Evolutionary conservation across 1,284 basidiomycete genomes (phyloP).

Genomic region (Fomitiporia mediterranea): DNA sequence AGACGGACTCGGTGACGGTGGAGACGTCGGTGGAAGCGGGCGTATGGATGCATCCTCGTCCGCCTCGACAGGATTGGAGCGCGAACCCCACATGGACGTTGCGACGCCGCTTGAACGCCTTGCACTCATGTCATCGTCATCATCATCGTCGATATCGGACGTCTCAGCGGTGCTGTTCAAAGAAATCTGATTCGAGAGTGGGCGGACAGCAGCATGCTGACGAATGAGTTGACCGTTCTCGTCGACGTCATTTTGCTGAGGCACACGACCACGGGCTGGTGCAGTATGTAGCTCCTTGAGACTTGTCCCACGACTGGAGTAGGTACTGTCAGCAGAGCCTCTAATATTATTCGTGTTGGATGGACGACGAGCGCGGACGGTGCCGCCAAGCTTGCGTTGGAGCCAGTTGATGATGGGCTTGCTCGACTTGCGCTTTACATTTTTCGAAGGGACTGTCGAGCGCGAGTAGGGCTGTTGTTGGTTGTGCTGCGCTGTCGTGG

Average conservation of each 20-base stretch:
- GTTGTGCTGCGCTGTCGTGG: slow-evolving; percentile 11
- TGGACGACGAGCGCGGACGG: slow-evolving; percentile 46
- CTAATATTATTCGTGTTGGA: slow-evolving; percentile 28
- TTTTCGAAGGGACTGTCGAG: slow-evolving; percentile 8
- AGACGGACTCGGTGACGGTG: slow-evolving; percentile 79
- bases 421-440: slow-evolving; percentile 42
- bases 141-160: slow-evolving; percentile 40
- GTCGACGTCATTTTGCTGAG: slow-evolving; percentile 32
- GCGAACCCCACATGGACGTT: slow-evolving; percentile 67
- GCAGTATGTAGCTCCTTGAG: slow-evolving; percentile 12
- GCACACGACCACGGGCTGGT: not conserved
- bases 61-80: slow-evolving; percentile 66
- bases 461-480: slow-evolving; percentile 4
- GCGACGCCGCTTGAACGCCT: slow-evolving; percentile 52
- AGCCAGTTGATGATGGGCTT: slow-evolving; percentile 92
- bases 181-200: slow-evolving; percentile 58
- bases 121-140: slow-evolving; percentile 38
- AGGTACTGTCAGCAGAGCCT: slow-evolving; percentile 6
- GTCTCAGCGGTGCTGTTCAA: slow-evolving; percentile 53
- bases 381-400: slow-evolving; percentile 77
- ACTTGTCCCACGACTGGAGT: slow-evolving; percentile 5
- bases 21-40: slow-evolving; percentile 79
- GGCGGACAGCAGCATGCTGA: slow-evolving; percentile 23
- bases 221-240: slow-evolving; percentile 32
- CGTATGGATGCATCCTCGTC: slow-evolving; percentile 88